Evolutionary conservation across 2,329 filamentous ascomycete species (phyloP).

Genomic region (Nemania serpens): DNA sequence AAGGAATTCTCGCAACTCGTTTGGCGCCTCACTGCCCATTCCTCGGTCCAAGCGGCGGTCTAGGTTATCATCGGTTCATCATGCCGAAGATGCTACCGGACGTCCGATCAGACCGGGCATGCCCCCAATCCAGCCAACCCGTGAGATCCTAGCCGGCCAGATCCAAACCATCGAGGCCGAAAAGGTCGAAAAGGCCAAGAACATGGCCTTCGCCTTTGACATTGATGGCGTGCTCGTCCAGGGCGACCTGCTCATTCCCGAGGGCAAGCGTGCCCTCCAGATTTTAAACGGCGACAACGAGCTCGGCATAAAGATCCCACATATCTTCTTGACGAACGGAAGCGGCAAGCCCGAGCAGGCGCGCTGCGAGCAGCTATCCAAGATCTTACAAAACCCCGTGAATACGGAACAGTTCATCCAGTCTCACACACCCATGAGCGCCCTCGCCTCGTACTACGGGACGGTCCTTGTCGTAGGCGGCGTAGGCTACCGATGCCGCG

Average conservation of each 20-base stretch:
- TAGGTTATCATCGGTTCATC: constrained; percentile 64
- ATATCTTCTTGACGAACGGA: constrained; percentile 78
- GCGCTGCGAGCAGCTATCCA: constrained; percentile 68
- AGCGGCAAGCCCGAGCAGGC: constrained; percentile 71
- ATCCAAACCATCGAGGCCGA: constrained; percentile 69
- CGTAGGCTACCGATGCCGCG: constrained; percentile 74
- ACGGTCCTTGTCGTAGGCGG: constrained; percentile 77
- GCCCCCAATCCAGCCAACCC: constrained; percentile 63
- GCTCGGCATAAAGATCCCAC: constrained; percentile 75
- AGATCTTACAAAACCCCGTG: constrained; percentile 68
- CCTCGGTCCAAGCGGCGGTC: constrained; percentile 72
- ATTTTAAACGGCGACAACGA: constrained; percentile 78
- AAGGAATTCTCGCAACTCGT: constrained; percentile 74
- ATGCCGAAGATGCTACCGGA: constrained; percentile 50
- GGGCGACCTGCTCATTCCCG: constrained; percentile 70
- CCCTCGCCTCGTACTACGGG: constrained; percentile 75
- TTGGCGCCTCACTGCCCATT: constrained; percentile 74
- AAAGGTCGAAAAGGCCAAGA: constrained; percentile 72
- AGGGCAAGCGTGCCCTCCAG: constrained; percentile 68
- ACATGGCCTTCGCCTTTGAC: constrained; percentile 83
- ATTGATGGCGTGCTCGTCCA: constrained; percentile 78
- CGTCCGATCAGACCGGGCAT: constrained; percentile 57
- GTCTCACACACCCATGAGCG: constrained; percentile 77
- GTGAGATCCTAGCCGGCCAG: constrained; percentile 71
- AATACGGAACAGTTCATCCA: constrained; percentile 77